These are phyloP conservation scores for Globisporangium cederbergense DNA, from an alignment of 352 stramenopile genomes.

Conservation along the genomic window DNA sequence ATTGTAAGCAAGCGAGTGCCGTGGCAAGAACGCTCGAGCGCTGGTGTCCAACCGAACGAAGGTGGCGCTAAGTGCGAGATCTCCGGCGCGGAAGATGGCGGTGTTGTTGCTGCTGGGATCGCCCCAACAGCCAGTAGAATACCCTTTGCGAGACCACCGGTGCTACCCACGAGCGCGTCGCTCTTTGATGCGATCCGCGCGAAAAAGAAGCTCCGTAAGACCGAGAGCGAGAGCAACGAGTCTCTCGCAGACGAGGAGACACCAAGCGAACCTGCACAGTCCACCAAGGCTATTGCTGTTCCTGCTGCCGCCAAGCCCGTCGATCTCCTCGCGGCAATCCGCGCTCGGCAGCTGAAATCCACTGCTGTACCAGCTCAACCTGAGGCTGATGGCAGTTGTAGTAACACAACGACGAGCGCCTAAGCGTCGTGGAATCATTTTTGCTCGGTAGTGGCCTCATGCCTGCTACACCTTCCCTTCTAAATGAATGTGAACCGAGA, in stretches of 20 bases:
- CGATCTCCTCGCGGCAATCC: slow-evolving; percentile 67
- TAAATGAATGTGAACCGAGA: neutral
- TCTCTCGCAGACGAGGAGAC: neutral
- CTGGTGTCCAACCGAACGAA: neutral
- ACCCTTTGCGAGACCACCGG: neutral
- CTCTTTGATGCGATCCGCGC: slow-evolving; percentile 50
- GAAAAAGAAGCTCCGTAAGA: slow-evolving; percentile 24
- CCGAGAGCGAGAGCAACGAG: slow-evolving; percentile 6
- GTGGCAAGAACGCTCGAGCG: slow-evolving; percentile 27
- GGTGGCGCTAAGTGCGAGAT: neutral
- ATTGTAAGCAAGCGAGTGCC: slow-evolving; percentile 20
- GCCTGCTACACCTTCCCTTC: neutral
- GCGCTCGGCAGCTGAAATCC: slow-evolving; percentile 30
- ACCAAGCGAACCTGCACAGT: neutral
- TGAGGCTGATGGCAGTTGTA: neutral
- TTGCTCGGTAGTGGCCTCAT: neutral
- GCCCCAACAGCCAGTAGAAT: neutral
- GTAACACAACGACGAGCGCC: neutral
- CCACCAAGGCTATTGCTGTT: slow-evolving; percentile 3
- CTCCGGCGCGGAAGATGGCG: neutral
- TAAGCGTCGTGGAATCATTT: slow-evolving; percentile 1
- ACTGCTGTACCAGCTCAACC: neutral
- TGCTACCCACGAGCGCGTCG: slow-evolving; percentile 27
- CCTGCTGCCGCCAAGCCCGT: slow-evolving; percentile 14
- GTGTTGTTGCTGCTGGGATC: neutral